Evolutionary conservation across 23 red algal genomes (phyloP).

Genomic region (Agarophyton chilense): DNA sequence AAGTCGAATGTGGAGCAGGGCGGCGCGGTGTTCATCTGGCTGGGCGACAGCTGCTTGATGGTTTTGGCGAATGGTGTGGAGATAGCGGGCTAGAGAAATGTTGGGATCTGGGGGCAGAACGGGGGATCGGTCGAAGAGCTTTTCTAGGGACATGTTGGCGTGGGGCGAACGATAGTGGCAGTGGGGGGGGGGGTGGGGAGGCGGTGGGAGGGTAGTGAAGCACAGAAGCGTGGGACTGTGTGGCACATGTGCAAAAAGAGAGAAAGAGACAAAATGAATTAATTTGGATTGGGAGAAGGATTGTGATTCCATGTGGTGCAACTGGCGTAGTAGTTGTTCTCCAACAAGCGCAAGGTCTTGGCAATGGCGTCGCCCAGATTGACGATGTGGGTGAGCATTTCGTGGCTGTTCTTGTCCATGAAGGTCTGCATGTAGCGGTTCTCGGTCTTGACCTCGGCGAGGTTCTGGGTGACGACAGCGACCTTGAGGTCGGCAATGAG

Average conservation of each 20-base stretch:
- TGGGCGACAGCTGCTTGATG: conserved; percentile 2
- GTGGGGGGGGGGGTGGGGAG: not conserved
- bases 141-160: conserved; percentile 33
- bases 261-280: not conserved
- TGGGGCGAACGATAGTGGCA: not conserved
- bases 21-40: conserved; percentile 20
- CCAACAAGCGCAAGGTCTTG: conserved; percentile 19
- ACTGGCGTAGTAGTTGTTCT: conserved; percentile 69
- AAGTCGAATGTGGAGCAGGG: conserved; percentile 57
- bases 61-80: conserved; percentile 41
- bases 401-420: conserved; percentile 23
- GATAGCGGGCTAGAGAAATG: conserved; percentile 24
- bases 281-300: not conserved
- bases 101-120: conserved; percentile 45
- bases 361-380: conserved; percentile 23
- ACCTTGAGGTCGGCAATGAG: conserved; percentile 71
- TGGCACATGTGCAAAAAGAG: no score
- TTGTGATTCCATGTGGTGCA: conserved; percentile 21
- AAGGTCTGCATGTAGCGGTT: conserved; percentile 3
- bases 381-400: conserved; percentile 28
- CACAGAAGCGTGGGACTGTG: no score
- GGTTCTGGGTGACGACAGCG: conserved; percentile 56
- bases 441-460: conserved; percentile 28
- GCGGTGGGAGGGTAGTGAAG: not conserved
- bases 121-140: conserved; percentile 50